Evolutionary conservation across 2,329 filamentous ascomycete species (phyloP).

Genomic region (Trichoderma pleuroti): DNA sequence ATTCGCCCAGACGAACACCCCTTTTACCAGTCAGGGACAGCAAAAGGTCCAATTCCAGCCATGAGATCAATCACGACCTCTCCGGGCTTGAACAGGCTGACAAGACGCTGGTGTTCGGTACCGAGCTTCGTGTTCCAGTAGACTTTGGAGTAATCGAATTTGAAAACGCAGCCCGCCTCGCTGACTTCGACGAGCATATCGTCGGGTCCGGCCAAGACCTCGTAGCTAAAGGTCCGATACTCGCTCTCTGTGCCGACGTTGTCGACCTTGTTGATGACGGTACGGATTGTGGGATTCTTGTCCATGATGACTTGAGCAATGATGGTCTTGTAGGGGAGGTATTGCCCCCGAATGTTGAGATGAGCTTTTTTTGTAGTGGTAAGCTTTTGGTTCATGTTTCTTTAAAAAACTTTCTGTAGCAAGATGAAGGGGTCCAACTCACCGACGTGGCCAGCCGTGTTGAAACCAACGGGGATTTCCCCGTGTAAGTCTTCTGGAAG

Average conservation of each 20-base stretch:
- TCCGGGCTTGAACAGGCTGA: constrained; percentile 71
- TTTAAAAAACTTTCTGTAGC: neutral
- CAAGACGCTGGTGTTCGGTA: constrained; percentile 79
- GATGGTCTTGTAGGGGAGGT: constrained; percentile 78
- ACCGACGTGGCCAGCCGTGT: constrained; percentile 83
- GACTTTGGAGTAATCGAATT: constrained; percentile 91
- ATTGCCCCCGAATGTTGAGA: constrained; percentile 80
- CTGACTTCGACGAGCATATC: constrained; percentile 79
- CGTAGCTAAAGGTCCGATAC: constrained; percentile 90
- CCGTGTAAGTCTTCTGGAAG: constrained; percentile 75
- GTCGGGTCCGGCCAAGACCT: constrained; percentile 77
- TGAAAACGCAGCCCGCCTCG: constrained; percentile 82
- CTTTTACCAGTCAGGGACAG: constrained; percentile 84
- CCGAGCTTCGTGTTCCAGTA: constrained; percentile 97
- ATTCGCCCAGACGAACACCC: constrained; percentile 93
- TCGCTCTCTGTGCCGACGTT: constrained; percentile 80
- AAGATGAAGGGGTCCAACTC: constrained; percentile 29
- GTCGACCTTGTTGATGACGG: constrained; percentile 94
- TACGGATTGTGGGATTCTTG: constrained; percentile 78
- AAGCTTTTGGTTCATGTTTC: neutral
- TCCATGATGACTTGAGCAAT: constrained; percentile 84
- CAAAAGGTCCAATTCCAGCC: constrained; percentile 95
- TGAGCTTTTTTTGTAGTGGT: constrained; percentile 58
- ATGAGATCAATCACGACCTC: constrained; percentile 95
- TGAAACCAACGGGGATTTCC: constrained; percentile 82